phyloP scores from a whole-genome alignment of 2,329 filamentous ascomycete genomes.

The Cercospora janseana region DNA sequence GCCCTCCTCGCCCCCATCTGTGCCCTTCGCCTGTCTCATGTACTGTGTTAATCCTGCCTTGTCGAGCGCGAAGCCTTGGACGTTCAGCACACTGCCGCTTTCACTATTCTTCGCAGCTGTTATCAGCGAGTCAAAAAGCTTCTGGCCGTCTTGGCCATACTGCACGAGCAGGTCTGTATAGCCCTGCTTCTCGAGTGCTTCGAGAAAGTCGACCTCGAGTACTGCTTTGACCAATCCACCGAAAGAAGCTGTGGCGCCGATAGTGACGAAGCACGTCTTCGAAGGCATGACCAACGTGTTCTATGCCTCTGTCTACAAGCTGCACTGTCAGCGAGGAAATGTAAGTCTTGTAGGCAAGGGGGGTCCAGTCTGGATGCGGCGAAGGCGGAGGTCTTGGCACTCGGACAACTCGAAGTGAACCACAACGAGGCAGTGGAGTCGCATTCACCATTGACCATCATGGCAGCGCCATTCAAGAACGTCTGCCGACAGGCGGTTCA shows the following conservation, averaged over 20 bases:
- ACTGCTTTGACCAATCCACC: constrained; percentile 65
- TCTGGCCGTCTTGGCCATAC: constrained; percentile 67
- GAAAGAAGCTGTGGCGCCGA: constrained; percentile 89
- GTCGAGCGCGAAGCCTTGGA: constrained; percentile 67
- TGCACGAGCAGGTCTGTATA: constrained; percentile 77
- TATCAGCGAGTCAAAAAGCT: constrained; percentile 49
- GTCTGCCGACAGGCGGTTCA: constrained; percentile 31
- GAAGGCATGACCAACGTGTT: constrained; percentile 15
- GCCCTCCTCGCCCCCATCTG: constrained; percentile 54
- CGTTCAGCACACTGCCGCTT: constrained; percentile 40
- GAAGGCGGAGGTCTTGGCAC: constrained; percentile 22
- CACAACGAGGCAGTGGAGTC: constrained; percentile 12
- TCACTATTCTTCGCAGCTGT: constrained; percentile 31
- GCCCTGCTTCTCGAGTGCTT: constrained; percentile 54
- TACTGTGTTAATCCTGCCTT: constrained; percentile 56
- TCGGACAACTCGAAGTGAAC: constrained; percentile 12
- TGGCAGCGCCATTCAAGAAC: constrained; percentile 35
- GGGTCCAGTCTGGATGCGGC: constrained; percentile 4
- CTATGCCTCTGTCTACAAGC: constrained; percentile 15
- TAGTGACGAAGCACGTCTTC: constrained; percentile 75
- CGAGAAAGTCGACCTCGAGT: constrained; percentile 62
- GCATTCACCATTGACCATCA: constrained; percentile 18
- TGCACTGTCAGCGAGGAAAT: constrained; percentile 15
- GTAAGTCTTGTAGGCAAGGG: not conserved
- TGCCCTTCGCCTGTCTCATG: constrained; percentile 55